phyloP scores from a whole-genome alignment of 108 stramenopile species.

The Nitzschia palea region DNA sequence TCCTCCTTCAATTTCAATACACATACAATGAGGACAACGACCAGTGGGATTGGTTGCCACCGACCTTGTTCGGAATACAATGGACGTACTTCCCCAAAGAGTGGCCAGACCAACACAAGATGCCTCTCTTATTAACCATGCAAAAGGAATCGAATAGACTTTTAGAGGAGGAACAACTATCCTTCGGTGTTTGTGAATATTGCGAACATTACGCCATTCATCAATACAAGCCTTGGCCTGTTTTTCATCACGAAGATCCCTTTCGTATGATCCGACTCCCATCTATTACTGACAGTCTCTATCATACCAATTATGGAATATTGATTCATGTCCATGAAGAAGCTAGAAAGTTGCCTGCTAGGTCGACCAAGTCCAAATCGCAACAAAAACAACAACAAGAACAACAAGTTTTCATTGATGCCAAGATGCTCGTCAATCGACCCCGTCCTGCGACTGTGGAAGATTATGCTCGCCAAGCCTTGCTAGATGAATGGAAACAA shows the following conservation, averaged over 20 bases:
- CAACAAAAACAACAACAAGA: background rate
- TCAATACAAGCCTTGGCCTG: conserved; percentile 2
- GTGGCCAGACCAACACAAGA: conserved; percentile 18
- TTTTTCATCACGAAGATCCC: background rate
- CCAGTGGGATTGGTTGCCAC: background rate
- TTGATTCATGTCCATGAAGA: conserved; percentile 17
- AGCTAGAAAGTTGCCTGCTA: background rate
- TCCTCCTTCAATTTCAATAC: background rate
- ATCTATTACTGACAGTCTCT: conserved; percentile 9
- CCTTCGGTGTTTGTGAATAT: conserved; percentile 29
- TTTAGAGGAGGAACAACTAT: conserved; percentile 12
- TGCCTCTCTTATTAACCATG: conserved; percentile 2
- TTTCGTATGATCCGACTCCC: conserved; percentile 15
- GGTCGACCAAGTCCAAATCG: background rate
- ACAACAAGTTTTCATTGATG: background rate
- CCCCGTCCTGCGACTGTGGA: background rate
- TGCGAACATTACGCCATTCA: conserved; percentile 21
- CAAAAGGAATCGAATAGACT: conserved; percentile 5
- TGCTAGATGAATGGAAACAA: conserved; percentile 33
- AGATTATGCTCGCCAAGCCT: conserved; percentile 26
- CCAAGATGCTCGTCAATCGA: background rate
- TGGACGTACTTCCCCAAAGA: conserved; percentile 23
- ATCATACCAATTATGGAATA: conserved; percentile 7
- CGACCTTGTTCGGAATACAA: conserved; percentile 6
- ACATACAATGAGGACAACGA: background rate